Evolutionary conservation across 768 basidiomycete species (phyloP), one percentile per base, ranked within the genome.

Genomic region (Flagelloscypha sp.): DNA sequence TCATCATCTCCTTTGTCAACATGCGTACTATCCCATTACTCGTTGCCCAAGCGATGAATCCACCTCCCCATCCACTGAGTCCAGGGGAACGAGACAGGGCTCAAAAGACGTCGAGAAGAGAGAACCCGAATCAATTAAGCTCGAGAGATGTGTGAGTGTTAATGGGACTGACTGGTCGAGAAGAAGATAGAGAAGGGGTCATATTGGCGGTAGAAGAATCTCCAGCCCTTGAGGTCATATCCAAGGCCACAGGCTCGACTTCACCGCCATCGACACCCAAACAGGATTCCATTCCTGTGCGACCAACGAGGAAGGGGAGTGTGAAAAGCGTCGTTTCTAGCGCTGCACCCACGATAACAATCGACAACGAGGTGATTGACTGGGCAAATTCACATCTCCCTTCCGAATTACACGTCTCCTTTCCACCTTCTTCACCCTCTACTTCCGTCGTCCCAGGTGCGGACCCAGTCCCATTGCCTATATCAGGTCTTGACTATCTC

Each of bases 21-120:
- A 88, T 98, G 33, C 88, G 92, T 1, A 98, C 94, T 1, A 97
- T 98, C 43, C 89, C 94, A 1, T 69, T 99, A 25, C 75, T 83
- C 16, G 87, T 95, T 9, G 95, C 95, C 0, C 92, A 98, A 61
- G 79, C 92, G 2, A 89, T 98, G 90, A 89, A 87, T 48, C 93
- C 94, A 2, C 84, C 86, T 1, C 93, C 93, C 6, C 74, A 94
- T 8, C 95, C 95, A 0, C 94, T 94, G 1, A 94, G 92, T 0
- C 95, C 95, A 0, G 69, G 76, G 0, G 81, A 84, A 10, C 79
- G 89, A 11, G 88, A 76, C 15, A 89, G 90, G 1, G 88, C 84
- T 0, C 93, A 97, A 56, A 78, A 80, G 27, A 87, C 90, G 0
- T 64, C 86, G 32, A 76, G 89, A 13, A 69, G 89, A 33, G 87